phyloP scores from a whole-genome alignment of 208 protist genomes.

The Porcisia deanei region DNA sequence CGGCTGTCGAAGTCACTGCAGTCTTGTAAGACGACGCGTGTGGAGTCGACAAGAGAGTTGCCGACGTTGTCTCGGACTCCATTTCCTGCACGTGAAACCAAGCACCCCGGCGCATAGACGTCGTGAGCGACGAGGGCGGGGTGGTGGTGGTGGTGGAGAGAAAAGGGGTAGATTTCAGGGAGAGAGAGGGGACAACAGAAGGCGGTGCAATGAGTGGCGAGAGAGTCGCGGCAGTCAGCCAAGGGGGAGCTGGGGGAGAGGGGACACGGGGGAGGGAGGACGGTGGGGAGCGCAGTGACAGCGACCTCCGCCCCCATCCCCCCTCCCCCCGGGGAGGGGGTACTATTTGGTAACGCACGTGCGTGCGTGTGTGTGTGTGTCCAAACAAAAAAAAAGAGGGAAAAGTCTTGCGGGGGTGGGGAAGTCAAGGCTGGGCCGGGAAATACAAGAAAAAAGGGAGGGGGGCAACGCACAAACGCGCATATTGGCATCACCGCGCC shows the following conservation, averaged over 20 bases:
- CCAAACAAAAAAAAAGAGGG: no score
- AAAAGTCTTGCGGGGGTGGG: no score
- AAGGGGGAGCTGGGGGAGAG: no score
- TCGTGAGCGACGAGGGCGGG: neutral
- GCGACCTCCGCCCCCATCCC: no score
- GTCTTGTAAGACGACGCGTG: slow-evolving; percentile 4
- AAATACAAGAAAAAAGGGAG: neutral
- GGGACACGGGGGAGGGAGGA: no score
- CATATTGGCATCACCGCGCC: neutral
- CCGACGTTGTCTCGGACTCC: neutral
- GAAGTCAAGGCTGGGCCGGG: no score
- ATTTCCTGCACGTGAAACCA: neutral
- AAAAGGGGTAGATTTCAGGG: neutral
- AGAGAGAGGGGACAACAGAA: neutral
- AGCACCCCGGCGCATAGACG: neutral
- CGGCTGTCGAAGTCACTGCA: neutral
- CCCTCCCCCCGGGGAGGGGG: no score
- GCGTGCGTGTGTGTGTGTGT: no score
- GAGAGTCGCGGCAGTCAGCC: no score
- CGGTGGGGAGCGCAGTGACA: no score
- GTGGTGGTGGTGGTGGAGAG: neutral
- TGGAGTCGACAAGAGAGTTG: neutral
- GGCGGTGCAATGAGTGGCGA: no score
- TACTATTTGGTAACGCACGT: no score
- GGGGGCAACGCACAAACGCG: neutral